Evolutionary conservation across 1,284 basidiomycete species (phyloP).

Genomic region (Farysia itapuensis): DNA sequence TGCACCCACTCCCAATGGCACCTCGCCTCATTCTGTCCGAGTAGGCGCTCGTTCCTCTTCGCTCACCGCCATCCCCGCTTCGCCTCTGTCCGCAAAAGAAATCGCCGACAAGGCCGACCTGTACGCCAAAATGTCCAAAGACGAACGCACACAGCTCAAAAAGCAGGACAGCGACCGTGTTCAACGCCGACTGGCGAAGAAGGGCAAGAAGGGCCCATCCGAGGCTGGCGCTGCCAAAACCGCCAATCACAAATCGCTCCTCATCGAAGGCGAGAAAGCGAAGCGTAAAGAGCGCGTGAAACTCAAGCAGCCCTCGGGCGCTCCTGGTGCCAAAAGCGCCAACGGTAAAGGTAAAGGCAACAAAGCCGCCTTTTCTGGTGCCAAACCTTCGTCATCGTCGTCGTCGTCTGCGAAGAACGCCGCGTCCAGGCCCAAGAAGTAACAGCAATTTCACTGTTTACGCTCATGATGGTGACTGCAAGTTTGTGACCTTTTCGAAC

Average conservation of each 20-base stretch:
- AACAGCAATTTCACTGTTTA: too few species aligned
- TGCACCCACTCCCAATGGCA: slow-evolving; percentile 55
- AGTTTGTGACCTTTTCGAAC: too few species aligned
- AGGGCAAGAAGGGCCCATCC: slow-evolving; percentile 33
- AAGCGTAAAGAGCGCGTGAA: slow-evolving; percentile 30
- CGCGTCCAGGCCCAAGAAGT: too few species aligned
- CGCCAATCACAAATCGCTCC: slow-evolving; percentile 7
- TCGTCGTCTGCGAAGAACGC: too few species aligned
- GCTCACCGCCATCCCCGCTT: slow-evolving; percentile 8
- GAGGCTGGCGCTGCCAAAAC: background rate
- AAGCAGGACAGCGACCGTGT: slow-evolving; percentile 46
- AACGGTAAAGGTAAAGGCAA: background rate
- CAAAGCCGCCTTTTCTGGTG: too few species aligned
- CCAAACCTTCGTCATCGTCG: too few species aligned
- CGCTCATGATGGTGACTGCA: too few species aligned
- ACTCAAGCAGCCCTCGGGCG: slow-evolving; percentile 13
- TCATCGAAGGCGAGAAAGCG: slow-evolving; percentile 25
- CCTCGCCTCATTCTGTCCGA: slow-evolving; percentile 29
- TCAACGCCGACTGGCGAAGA: slow-evolving; percentile 52
- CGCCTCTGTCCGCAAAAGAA: slow-evolving; percentile 1
- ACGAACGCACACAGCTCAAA: slow-evolving; percentile 49
- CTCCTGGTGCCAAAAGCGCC: background rate
- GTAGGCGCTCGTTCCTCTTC: slow-evolving; percentile 9
- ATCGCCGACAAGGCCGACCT: slow-evolving; percentile 31
- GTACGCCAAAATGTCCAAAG: slow-evolving; percentile 39